Percentiles rank a stretch among this genome's conserved stretches.
Evolutionary conservation across 306 rosid species (phyloP).

Genomic region (Sicyos baderoa): DNA sequence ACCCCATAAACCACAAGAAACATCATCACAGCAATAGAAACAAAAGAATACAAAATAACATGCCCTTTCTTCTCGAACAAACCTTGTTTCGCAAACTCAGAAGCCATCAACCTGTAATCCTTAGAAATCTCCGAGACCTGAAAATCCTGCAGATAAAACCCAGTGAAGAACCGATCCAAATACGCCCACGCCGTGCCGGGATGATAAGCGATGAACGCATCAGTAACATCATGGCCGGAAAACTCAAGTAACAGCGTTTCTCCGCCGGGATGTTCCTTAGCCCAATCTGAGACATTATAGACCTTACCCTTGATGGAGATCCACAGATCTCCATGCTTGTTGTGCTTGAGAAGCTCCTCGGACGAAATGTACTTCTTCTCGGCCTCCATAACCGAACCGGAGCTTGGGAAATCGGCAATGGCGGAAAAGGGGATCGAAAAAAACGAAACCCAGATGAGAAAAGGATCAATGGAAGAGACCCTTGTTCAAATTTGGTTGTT

Average conservation of each 20-base stretch:
- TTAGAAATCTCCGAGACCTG: conserved; percentile 28
- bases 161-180: conserved; percentile 25
- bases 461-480: not conserved
- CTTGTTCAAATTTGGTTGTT: not conserved
- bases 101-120: conserved; percentile 23
- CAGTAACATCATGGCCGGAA: conserved; percentile 32
- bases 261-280: conserved; percentile 32
- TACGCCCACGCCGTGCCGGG: conserved; percentile 31
- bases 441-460: not conserved
- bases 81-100: conserved; percentile 26
- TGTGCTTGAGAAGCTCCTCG: conserved; percentile 31
- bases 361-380: conserved; percentile 24
- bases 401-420: not conserved
- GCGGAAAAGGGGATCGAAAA: not conserved
- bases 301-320: conserved; percentile 35
- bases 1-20: conserved; percentile 25
- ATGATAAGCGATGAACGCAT: conserved; percentile 35
- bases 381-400: conserved; percentile 16
- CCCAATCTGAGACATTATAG: conserved; percentile 34
- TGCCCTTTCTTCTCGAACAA: conserved; percentile 41
- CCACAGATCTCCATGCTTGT: conserved; percentile 31
- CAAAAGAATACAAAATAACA: conserved; percentile 18
- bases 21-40: conserved; percentile 15
- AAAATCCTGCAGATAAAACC: conserved; percentile 25
- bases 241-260: conserved; percentile 17